Base-by-base conservation (phyloP, 768 basidiomycete genomes). In the Trametes coccinea region DNA sequence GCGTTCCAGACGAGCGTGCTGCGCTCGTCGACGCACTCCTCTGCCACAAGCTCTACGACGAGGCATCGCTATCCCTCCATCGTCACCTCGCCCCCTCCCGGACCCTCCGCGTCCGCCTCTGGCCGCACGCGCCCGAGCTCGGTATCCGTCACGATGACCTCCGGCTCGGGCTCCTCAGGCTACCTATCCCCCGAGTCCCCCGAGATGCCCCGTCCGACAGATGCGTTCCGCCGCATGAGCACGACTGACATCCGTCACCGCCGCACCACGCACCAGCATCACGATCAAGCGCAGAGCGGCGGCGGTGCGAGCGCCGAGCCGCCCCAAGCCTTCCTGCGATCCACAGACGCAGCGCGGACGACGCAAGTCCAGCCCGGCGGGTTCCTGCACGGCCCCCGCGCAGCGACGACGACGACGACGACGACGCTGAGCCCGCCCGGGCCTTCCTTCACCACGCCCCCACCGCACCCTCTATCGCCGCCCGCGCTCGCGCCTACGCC, bases 1-100 rank as follows among this genome's bases (percentile, higher is more conserved):
- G 67, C 69, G 7, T 70, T 71, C 61, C 66, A 64, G 43, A 59
- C 69, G n/a, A 64, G 65, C 37, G 59, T 67, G 17, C 63, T 67
- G 17, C 58, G 64, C 5, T 63, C 69, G 4, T 53, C 53, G 17
- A 54, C 64, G 10, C 53, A 59, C 31, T 60, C 65, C 13, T 46
- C 54, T 2, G n/a, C 48, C 13, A 31, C 52, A 16, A 60, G 17
- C 27, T 43, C 55, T n/a, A 33, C 60, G 33, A 33, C 34, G 14
- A 9, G n/a, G 7, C 62, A 62, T 31, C 63, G 66, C n/a, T 65
- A 69, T 52, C 62, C 68, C 0, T 65, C 68, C 4, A 50, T 62
- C 50, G 40, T 41, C 22, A 46, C 61, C 7, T 56, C 65, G 16
- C 56, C 60, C 5, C 45, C 27, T 9, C 5, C 47, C n/a, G 34